Evolutionary conservation across 116 monocot genomes (phyloP), one percentile per base, ranked within the genome.

Genomic region (Iris pallida): DNA sequence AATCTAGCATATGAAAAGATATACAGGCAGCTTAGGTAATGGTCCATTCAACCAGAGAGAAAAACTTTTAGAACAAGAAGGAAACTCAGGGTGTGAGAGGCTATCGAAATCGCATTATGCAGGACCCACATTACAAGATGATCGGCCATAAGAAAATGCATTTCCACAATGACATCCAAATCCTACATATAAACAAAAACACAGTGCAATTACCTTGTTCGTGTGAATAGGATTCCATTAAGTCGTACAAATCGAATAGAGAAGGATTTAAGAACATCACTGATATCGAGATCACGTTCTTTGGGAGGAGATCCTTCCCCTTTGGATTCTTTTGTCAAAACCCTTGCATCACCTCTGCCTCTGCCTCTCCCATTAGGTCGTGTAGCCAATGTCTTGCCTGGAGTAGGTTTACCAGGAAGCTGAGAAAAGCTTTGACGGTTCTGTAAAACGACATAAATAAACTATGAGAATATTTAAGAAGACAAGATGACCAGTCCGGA

Each of bases 181-280:
- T 30, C 30, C 30, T 30, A 30, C 30, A 30, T 30, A 30, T 30
- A 30, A 30, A 30, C 30, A 30, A 30, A 30, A 30, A 30, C 30
- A 30, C 30, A 51, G 42, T 11, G 0, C 42, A 41, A 66, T 16
- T 83, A 91, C 95, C 95, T 95, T 15, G 95, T 95, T 45, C 88
- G 73, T 45, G 95, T 91, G 71, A 88, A 95, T 44, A 95, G 91
- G 65, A 95, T 84, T 40, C 95, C 95, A 78, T 95, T 88, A 52
- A 95, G 85, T 41, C 95, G 69, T 43, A 95, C 80, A 86, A 95
- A 95, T 42, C 81, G 83, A 56, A 68, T 82, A 16, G 65, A 80
- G 63, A 95, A 95, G 57, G 75, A 65, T 69, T 84, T 91, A 12
- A 84, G 80, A 42, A 76, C 68, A 14, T 95, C 88, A 59, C 75